Conservation (phyloP, 2,329 filamentous ascomycete species). For the Aspergillus melleus region DNA sequence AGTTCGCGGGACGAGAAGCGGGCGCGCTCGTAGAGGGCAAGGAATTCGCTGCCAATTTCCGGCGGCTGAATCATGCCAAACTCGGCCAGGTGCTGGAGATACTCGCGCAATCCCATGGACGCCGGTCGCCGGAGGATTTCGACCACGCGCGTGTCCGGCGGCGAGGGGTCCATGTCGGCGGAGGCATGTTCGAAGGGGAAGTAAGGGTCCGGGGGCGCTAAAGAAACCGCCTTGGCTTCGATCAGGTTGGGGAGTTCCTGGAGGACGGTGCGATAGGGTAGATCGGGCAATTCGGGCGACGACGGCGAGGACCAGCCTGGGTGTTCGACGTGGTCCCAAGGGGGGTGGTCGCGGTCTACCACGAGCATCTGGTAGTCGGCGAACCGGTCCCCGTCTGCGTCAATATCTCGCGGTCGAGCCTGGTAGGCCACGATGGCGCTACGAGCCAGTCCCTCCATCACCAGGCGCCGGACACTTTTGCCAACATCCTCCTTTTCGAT, state of each 20-base stretch:
- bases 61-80: constrained; percentile 63
- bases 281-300: constrained; percentile 69
- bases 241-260: constrained; percentile 84
- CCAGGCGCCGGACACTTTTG: constrained; percentile 71
- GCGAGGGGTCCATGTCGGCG: constrained; percentile 35
- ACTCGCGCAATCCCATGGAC: constrained; percentile 75
- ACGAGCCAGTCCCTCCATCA: constrained; percentile 68
- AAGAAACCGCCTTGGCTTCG: constrained; percentile 87
- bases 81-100: constrained; percentile 68
- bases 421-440: constrained; percentile 82
- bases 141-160: constrained; percentile 67
- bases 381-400: constrained; percentile 35
- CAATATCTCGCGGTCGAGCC: constrained; percentile 65
- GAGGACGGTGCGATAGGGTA: constrained; percentile 82
- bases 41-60: constrained; percentile 59
- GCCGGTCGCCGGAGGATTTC: constrained; percentile 69
- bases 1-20: constrained; percentile 75
- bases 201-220: constrained; percentile 64
- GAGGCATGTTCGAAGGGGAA: constrained; percentile 28
- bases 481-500: constrained; percentile 81
- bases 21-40: constrained; percentile 76
- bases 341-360: constrained; percentile 49
- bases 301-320: constrained; percentile 84
- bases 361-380: constrained; percentile 32
- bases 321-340: constrained; percentile 84